Evolutionary conservation across 164 flowering plant species (phyloP).

Genomic region (Magnolia changhungtana): DNA sequence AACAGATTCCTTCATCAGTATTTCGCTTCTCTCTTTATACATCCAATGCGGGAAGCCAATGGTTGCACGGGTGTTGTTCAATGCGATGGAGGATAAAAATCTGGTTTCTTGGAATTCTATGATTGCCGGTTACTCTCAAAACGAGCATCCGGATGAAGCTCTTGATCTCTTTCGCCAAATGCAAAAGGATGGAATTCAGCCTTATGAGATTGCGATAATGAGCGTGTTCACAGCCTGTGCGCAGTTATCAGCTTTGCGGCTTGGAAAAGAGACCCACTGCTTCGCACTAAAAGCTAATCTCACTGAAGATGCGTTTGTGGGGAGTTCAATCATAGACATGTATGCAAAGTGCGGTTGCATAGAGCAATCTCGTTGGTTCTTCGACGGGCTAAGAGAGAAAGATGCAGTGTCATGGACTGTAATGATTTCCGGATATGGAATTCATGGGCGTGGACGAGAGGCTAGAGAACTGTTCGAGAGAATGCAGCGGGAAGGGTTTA

Average conservation of each 20-base stretch:
- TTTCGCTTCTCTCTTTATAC: conserved; percentile 57
- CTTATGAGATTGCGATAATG: conserved; percentile 39
- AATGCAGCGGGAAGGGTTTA: conserved; percentile 35
- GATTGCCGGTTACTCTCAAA: conserved; percentile 61
- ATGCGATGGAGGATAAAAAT: conserved; percentile 38
- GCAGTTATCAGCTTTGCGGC: conserved; percentile 47
- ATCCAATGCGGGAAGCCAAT: conserved; percentile 34
- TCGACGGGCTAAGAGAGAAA: conserved; percentile 37
- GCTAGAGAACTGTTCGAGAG: conserved; percentile 44
- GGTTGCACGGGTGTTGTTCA: conserved; percentile 37
- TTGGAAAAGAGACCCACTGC: conserved; percentile 59
- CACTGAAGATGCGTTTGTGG: conserved; percentile 36
- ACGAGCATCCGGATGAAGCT: conserved; percentile 39
- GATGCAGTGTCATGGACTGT: conserved; percentile 55
- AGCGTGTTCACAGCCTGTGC: conserved; percentile 54
- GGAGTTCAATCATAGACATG: conserved; percentile 54
- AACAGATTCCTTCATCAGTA: conserved; percentile 39
- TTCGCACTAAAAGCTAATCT: conserved; percentile 42
- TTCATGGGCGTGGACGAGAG: conserved; percentile 52
- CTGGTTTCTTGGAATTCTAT: conserved; percentile 66
- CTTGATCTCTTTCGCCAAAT: conserved; percentile 43
- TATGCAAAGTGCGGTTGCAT: conserved; percentile 65
- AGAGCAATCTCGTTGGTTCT: conserved; percentile 37
- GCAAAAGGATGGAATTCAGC: conserved; percentile 35
- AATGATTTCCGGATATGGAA: conserved; percentile 52